Percentiles rank a stretch among this genome's conserved stretches.
phyloP scores from a whole-genome alignment of 2,329 filamentous ascomycete genomes.

The Aspergillus awamori region DNA sequence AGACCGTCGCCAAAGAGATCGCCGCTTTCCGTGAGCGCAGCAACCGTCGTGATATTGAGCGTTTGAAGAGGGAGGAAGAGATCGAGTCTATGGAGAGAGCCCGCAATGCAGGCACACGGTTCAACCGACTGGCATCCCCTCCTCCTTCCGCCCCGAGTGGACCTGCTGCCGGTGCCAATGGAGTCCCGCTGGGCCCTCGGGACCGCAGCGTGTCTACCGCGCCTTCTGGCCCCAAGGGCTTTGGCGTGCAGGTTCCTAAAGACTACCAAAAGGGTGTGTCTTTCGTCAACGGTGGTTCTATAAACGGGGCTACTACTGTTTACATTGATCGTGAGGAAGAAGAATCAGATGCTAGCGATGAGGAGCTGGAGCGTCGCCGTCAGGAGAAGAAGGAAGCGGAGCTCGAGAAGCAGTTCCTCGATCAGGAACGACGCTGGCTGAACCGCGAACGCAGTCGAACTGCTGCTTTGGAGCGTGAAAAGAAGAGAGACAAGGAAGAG shows the following conservation, averaged over 20 bases:
- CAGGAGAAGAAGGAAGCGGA: conserved; percentile 73
- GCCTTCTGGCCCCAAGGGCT: conserved; percentile 70
- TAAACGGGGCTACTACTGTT: conserved; percentile 58
- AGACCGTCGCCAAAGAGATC: conserved; percentile 92
- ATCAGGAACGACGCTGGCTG: conserved; percentile 86
- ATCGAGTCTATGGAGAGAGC: conserved; percentile 83
- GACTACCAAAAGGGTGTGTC: conserved; percentile 76
- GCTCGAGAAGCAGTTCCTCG: conserved; percentile 76
- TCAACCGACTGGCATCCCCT: conserved; percentile 72
- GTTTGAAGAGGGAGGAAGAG: conserved; percentile 85
- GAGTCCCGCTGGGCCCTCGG: conserved; percentile 74
- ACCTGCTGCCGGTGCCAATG: conserved; percentile 67
- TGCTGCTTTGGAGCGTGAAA: conserved; percentile 82
- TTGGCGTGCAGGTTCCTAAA: conserved; percentile 64
- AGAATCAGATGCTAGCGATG: conserved; percentile 83
- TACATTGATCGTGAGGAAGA: conserved; percentile 74
- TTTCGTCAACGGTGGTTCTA: conserved; percentile 78
- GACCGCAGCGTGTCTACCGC: conserved; percentile 70
- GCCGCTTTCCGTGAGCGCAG: conserved; percentile 91
- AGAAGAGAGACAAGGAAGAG: conserved; percentile 76
- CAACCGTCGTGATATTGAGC: conserved; percentile 83
- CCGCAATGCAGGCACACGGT: conserved; percentile 65
- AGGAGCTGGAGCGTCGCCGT: conserved; percentile 76
- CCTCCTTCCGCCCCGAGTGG: conserved; percentile 64
- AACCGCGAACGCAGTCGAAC: conserved; percentile 84